Evolutionary conservation across 208 protist genomes (phyloP), one percentile per base, ranked within the genome.

Genomic region (Trypanosoma cruzi): DNA sequence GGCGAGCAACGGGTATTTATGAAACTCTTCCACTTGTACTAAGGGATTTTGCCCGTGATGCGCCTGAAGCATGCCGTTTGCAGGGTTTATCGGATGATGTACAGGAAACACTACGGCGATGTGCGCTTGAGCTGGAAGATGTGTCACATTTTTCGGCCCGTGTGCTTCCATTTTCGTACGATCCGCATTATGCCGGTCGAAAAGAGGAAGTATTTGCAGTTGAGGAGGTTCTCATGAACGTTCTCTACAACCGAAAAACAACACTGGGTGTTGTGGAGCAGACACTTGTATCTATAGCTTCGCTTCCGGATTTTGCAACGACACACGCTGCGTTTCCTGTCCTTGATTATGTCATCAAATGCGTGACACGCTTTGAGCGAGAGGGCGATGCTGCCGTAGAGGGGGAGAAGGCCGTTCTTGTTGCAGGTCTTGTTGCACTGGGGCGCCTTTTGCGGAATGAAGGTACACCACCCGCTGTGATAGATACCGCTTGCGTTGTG

Each of bases 241-340:
- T 74, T 18, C 53, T 85, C 1, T 54, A 86, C 20, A 50, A 67
- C 34, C 6, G 31, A 18, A 28, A 20, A 22, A 72, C 61, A 53
- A 56, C 63, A 32, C 28, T 40, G 44, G 20, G 36, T n/a, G 73
- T 89, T 31, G 73, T 82, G 64, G 84, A 93, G 65, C 82, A 85
- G 65, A 79, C 79, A n/a, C 73, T 90, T 36, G 34, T 87, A 13
- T 81, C 88, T 8, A 59, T 93, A 37, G 75, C 78, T 28, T 79
- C 79, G 6, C 65, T 93, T 40, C 88, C 88, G 0, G 49, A 68
- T 3, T 75, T 79, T 58, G 84, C 75, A 0, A 76, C 77, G n/a
- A 70, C 54, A 52, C 88, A 90, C 61, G 73, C 79, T 32, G 75
- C 77, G 29, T 63, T 75, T 31, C 80, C 84, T n/a, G 56, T 93